These are phyloP conservation scores for Podospora sp. DNA, from an alignment of 495 filamentous ascomycete genomes.

Conservation along the genomic window DNA sequence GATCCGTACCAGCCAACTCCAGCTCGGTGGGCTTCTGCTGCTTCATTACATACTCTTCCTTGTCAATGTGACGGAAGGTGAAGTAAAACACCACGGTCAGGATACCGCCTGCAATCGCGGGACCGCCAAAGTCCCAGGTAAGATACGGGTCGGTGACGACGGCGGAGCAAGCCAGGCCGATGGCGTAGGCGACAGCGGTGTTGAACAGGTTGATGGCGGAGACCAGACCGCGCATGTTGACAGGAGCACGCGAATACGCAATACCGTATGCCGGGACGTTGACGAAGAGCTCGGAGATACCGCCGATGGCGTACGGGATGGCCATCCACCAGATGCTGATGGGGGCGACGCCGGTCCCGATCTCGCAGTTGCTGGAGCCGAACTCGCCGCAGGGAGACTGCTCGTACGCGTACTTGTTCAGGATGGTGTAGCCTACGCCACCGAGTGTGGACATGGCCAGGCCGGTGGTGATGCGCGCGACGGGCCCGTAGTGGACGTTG, in stretches of 20 bases:
- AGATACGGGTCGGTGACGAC: constrained; percentile 64
- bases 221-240: constrained; percentile 69
- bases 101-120: constrained; percentile 50
- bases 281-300: constrained; percentile 68
- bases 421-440: constrained; percentile 66
- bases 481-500: constrained; percentile 68
- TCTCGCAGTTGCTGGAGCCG: constrained; percentile 44
- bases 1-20: constrained; percentile 34
- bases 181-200: constrained; percentile 60
- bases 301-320: constrained; percentile 56
- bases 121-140: constrained; percentile 57
- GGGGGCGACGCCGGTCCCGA: constrained; percentile 51
- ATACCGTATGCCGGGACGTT: constrained; percentile 73
- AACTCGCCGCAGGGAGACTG: constrained; percentile 52
- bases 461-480: constrained; percentile 74
- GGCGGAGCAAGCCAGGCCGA: constrained; percentile 61
- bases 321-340: constrained; percentile 55
- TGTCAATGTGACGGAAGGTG: constrained; percentile 53
- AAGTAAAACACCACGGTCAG: constrained; percentile 53
- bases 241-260: constrained; percentile 70
- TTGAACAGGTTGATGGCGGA: constrained; percentile 66
- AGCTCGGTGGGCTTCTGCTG: constrained; percentile 43
- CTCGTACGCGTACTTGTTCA: constrained; percentile 73
- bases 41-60: constrained; percentile 48
- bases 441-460: constrained; percentile 66